These are phyloP conservation scores for Geoglossum cookeanum DNA, from an alignment of 2,329 filamentous ascomycete genomes.

Conservation along the genomic window DNA sequence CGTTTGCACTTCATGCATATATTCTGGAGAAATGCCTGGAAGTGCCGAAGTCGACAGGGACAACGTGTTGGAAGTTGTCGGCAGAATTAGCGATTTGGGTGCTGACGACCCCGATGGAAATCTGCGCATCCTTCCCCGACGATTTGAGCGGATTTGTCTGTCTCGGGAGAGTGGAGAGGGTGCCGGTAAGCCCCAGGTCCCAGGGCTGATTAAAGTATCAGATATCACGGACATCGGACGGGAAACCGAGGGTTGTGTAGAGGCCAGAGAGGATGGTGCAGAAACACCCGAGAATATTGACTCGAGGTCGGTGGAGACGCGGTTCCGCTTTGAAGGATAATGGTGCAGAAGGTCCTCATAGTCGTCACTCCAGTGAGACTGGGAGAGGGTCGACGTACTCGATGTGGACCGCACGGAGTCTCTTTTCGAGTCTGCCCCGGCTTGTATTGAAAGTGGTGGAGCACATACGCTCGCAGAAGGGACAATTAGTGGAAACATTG, in stretches of 20 bases:
- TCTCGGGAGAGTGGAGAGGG: not conserved
- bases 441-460: not conserved
- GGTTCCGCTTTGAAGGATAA: not conserved
- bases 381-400: not conserved
- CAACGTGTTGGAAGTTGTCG: not conserved
- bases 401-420: not conserved
- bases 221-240: not conserved
- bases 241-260: not conserved
- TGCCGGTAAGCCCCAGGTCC: not conserved
- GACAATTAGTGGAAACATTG: not conserved
- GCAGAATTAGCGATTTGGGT: conserved; percentile 5
- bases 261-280: not conserved
- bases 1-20: not conserved
- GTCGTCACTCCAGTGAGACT: not conserved
- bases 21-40: not conserved
- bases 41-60: not conserved
- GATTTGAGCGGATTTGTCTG: not conserved
- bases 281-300: not conserved
- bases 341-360: conserved; percentile 1
- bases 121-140: conserved; percentile 7
- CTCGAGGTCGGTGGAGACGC: not conserved
- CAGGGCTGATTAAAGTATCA: not conserved
- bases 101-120: conserved; percentile 9
- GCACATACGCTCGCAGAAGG: not conserved
- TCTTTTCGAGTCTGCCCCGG: not conserved